phyloP scores from a whole-genome alignment of 768 basidiomycete genomes.

The Xerocomellus dryophilus region DNA sequence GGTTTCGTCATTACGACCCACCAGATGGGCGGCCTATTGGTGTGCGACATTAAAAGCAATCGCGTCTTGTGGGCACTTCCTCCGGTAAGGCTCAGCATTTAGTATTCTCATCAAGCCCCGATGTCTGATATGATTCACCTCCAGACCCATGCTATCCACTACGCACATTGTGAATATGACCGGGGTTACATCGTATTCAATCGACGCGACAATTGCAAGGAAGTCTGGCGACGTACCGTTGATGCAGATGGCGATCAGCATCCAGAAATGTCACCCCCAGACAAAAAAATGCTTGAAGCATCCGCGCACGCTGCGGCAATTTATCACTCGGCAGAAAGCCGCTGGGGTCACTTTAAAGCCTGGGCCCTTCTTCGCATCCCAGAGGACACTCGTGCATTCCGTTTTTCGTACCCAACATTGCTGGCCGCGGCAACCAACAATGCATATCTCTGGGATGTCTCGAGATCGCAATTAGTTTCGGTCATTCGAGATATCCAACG shows the following conservation, averaged over 20 bases:
- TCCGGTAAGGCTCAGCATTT: slow-evolving; percentile 36
- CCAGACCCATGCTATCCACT: slow-evolving; percentile 20
- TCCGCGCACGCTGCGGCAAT: slow-evolving; percentile 21
- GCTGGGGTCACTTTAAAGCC: slow-evolving; percentile 55
- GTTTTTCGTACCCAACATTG: slow-evolving; percentile 66
- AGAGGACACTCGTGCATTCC: slow-evolving; percentile 48
- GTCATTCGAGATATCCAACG: slow-evolving; percentile 23
- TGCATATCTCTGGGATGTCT: slow-evolving; percentile 64
- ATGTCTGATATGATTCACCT: slow-evolving; percentile 1
- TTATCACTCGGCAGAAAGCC: slow-evolving; percentile 8
- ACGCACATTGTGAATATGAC: slow-evolving; percentile 73
- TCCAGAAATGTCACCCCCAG: slow-evolving; percentile 33
- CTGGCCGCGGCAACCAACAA: slow-evolving; percentile 43
- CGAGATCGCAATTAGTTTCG: slow-evolving; percentile 48
- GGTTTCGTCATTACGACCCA: slow-evolving; percentile 61
- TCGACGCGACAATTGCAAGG: slow-evolving; percentile 51
- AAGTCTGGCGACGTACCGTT: slow-evolving; percentile 62
- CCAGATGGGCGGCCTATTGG: slow-evolving; percentile 51
- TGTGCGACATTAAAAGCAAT: slow-evolving; percentile 51
- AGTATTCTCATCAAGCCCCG: not conserved
- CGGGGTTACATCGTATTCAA: slow-evolving; percentile 72
- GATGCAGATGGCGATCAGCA: slow-evolving; percentile 28
- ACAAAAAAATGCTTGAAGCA: slow-evolving; percentile 25
- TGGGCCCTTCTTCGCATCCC: slow-evolving; percentile 57
- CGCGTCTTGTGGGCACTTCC: slow-evolving; percentile 62